These are phyloP conservation scores for Kingdonia uniflora DNA, from an alignment of 164 flowering plant genomes.

Conservation along the genomic window DNA sequence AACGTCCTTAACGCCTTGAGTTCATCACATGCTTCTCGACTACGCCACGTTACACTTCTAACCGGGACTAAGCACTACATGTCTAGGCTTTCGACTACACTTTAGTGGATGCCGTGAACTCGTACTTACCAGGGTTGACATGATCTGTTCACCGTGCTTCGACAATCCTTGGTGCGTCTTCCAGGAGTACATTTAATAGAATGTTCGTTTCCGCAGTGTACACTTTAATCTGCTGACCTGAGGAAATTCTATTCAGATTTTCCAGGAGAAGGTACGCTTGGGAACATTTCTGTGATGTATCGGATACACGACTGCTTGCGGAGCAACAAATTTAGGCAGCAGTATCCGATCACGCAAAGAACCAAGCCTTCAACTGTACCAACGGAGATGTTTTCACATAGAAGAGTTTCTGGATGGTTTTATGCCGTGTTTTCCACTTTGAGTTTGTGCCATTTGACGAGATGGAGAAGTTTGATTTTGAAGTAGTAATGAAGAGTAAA, in stretches of 20 bases:
- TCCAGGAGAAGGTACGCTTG: conserved; percentile 20
- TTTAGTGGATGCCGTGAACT: conserved; percentile 17
- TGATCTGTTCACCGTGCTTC: conserved; percentile 29
- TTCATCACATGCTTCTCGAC: too few species aligned
- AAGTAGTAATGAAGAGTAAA: conserved; percentile 10
- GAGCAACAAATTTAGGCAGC: conserved; percentile 30
- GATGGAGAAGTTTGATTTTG: conserved; percentile 1
- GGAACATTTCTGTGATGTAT: conserved; percentile 25
- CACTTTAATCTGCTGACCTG: conserved; percentile 16
- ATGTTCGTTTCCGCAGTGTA: conserved; percentile 12
- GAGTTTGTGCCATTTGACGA: conserved; percentile 10
- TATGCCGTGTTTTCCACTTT: conserved; percentile 3
- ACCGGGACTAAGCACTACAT: too few species aligned
- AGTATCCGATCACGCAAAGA: conserved; percentile 15
- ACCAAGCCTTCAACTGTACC: conserved; percentile 25
- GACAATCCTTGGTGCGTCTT: conserved; percentile 20
- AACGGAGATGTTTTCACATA: conserved; percentile 29
- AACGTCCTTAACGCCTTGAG: too few species aligned
- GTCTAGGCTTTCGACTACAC: conserved; percentile 18
- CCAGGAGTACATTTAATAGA: conserved; percentile 11
- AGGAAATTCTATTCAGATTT: conserved; percentile 18
- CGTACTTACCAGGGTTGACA: conserved; percentile 10
- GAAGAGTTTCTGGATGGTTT: conserved; percentile 15
- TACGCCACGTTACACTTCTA: too few species aligned
- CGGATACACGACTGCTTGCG: conserved; percentile 21